Percentiles rank a stretch among this genome's conserved stretches.
These are phyloP conservation scores for Nannizziopsis arthrosporioides DNA, from an alignment of 2,329 filamentous ascomycete species.

Conservation along the genomic window DNA sequence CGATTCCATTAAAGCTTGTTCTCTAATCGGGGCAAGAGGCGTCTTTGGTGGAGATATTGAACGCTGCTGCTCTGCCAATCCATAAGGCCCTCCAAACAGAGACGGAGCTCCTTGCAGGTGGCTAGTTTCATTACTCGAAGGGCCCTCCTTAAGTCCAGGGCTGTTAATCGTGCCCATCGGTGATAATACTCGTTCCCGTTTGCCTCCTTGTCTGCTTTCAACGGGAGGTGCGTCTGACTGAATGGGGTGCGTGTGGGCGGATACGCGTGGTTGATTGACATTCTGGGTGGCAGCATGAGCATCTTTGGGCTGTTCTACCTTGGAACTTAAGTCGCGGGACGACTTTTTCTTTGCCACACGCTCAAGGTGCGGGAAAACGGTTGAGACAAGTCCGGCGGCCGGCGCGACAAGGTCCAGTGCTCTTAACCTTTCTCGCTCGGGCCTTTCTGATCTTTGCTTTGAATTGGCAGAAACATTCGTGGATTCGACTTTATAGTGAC, in stretches of 20 bases:
- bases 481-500: too few relatives aligned
- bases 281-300: too few relatives aligned
- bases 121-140: neutral
- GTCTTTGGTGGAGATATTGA: constrained; percentile 28
- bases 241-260: too few relatives aligned
- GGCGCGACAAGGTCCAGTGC: constrained; percentile 10
- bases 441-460: neutral
- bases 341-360: constrained; percentile 21
- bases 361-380: constrained; percentile 28
- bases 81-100: constrained; percentile 26
- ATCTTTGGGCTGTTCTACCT: too few relatives aligned
- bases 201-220: too few relatives aligned
- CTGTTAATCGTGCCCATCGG: too few relatives aligned
- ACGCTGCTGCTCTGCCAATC: constrained; percentile 17
- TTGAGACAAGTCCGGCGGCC: constrained; percentile 21
- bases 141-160: too few relatives aligned
- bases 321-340: constrained; percentile 2
- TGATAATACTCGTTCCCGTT: too few relatives aligned
- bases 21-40: constrained; percentile 43
- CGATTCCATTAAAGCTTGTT: constrained; percentile 37
- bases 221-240: too few relatives aligned
- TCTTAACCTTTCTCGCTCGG: neutral
- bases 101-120: constrained; percentile 19
- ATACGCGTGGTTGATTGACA: too few relatives aligned
- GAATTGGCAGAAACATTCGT: too few relatives aligned